These are phyloP conservation scores for Achaetomium macrosporum DNA, from an alignment of 2,329 filamentous ascomycete species.

Conservation along the genomic window DNA sequence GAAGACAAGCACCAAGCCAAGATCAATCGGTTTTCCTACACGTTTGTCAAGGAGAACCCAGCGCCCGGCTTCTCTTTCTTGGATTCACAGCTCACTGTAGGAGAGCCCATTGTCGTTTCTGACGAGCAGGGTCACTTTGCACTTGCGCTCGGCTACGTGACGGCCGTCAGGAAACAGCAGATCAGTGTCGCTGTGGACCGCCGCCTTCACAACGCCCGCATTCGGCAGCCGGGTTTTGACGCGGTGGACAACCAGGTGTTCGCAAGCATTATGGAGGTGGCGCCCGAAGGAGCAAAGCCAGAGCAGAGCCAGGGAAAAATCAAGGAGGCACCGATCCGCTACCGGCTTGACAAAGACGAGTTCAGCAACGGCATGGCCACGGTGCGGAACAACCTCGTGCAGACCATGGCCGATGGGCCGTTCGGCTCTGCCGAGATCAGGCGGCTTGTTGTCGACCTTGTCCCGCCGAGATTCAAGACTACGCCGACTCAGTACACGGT, in stretches of 20 bases:
- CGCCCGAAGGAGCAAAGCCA: constrained; percentile 47
- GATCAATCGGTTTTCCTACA: constrained; percentile 89
- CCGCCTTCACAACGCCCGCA: constrained; percentile 78
- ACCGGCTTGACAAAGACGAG: constrained; percentile 93
- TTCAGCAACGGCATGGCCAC: constrained; percentile 97
- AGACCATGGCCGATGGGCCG: constrained; percentile 77
- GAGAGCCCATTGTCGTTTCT: constrained; percentile 93
- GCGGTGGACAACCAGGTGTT: constrained; percentile 75
- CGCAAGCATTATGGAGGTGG: constrained; percentile 83
- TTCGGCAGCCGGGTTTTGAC: constrained; percentile 70
- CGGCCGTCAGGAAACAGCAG: constrained; percentile 64
- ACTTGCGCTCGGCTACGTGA: constrained; percentile 85
- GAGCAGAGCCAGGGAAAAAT: constrained; percentile 48
- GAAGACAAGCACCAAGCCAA: constrained; percentile 67
- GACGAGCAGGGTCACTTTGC: constrained; percentile 95
- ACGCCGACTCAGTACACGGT: constrained; percentile 58
- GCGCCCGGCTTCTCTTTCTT: constrained; percentile 69
- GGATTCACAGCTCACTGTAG: constrained; percentile 80
- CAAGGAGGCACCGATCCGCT: constrained; percentile 55
- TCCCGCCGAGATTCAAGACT: constrained; percentile 66
- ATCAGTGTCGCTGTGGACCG: constrained; percentile 90
- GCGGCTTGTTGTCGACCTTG: constrained; percentile 72
- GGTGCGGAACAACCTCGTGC: constrained; percentile 87
- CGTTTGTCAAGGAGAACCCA: constrained; percentile 65
- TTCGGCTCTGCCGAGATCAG: constrained; percentile 68